Evolutionary conservation across 495 filamentous ascomycete species (phyloP).

Genomic region (Massariosphaeria phaeospora): DNA sequence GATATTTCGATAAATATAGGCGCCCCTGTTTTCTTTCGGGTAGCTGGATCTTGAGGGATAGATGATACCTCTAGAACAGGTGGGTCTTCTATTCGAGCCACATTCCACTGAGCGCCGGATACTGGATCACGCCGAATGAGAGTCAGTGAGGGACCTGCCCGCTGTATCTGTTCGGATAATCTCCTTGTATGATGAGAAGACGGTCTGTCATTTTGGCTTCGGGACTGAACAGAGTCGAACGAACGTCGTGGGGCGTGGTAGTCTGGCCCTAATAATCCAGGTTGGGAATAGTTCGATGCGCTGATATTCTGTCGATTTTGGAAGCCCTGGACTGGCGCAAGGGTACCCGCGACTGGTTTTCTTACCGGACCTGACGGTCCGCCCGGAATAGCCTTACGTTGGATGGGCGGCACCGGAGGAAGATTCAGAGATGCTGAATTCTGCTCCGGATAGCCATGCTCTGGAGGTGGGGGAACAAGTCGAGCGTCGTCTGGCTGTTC

Average conservation of each 20-base stretch:
- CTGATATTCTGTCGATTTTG: constrained; percentile 11
- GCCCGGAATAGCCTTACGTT: constrained; percentile 16
- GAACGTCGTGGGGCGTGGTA: not conserved
- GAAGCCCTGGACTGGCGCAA: constrained; percentile 2
- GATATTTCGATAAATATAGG: constrained; percentile 57
- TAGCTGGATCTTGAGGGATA: constrained; percentile 10
- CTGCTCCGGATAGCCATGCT: not conserved
- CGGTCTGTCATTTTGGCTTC: constrained; percentile 2
- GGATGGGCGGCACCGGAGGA: constrained; percentile 6
- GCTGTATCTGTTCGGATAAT: constrained; percentile 4
- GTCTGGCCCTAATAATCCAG: not conserved
- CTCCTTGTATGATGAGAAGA: constrained; percentile 15
- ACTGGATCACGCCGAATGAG: constrained; percentile 83
- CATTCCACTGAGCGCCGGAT: constrained; percentile 80
- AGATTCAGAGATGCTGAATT: not conserved
- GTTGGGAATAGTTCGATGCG: constrained; percentile 8
- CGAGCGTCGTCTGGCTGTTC: constrained; percentile 57
- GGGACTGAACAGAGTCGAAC: constrained; percentile 2
- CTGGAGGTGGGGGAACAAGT: constrained; percentile 9
- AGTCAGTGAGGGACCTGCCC: constrained; percentile 53
- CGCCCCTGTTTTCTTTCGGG: constrained; percentile 29
- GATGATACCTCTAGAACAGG: constrained; percentile 38
- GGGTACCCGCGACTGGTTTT: constrained; percentile 14
- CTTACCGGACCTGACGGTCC: constrained; percentile 6
- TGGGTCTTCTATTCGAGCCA: constrained; percentile 63